Percentiles rank a stretch among this genome's conserved stretches.
Conservation (phyloP, 2,329 filamentous ascomycete species). For the Pezicula neosporulosa region DNA sequence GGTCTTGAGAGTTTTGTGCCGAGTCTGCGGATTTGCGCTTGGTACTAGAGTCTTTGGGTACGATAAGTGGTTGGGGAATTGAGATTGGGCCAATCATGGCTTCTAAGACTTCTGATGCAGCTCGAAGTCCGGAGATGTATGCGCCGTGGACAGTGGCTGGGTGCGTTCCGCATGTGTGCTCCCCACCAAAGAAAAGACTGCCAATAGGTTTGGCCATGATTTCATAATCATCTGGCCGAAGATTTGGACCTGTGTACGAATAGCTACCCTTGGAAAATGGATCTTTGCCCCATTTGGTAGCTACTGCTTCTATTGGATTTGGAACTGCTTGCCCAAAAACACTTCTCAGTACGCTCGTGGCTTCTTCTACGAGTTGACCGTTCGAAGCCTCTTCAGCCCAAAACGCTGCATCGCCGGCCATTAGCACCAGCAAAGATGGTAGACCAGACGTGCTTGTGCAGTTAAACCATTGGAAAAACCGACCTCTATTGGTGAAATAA, state of each 20-base stretch:
- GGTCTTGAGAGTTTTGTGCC: conserved; percentile 37
- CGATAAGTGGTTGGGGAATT: conserved; percentile 71
- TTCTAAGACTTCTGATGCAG: conserved; percentile 81
- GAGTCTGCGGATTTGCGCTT: conserved; percentile 50
- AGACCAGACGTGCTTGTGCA: conserved; percentile 85
- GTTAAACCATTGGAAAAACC: conserved; percentile 98
- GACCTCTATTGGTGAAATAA: conserved; percentile 75
- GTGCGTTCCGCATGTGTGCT: conserved; percentile 93
- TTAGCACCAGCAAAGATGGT: conserved; percentile 83
- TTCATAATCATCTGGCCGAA: conserved; percentile 86
- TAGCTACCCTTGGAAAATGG: conserved; percentile 92
- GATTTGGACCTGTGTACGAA: conserved; percentile 83
- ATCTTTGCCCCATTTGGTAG: conserved; percentile 91
- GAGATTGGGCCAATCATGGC: conserved; percentile 77
- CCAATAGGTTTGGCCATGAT: conserved; percentile 81
- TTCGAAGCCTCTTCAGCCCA: conserved; percentile 79
- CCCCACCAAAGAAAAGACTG: conserved; percentile 91
- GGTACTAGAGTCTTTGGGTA: conserved; percentile 50
- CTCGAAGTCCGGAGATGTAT: conserved; percentile 88
- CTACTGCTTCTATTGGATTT: conserved; percentile 76
- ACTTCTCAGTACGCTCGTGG: conserved; percentile 71
- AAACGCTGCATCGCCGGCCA: conserved; percentile 92
- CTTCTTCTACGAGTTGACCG: conserved; percentile 73
- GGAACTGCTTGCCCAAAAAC: conserved; percentile 74
- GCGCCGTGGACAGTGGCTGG: conserved; percentile 96